Evolutionary conservation across 176 grass and related monocot genomes (phyloP), one percentile per base, ranked within the genome.

Genomic region (Aegilops bicornis): DNA sequence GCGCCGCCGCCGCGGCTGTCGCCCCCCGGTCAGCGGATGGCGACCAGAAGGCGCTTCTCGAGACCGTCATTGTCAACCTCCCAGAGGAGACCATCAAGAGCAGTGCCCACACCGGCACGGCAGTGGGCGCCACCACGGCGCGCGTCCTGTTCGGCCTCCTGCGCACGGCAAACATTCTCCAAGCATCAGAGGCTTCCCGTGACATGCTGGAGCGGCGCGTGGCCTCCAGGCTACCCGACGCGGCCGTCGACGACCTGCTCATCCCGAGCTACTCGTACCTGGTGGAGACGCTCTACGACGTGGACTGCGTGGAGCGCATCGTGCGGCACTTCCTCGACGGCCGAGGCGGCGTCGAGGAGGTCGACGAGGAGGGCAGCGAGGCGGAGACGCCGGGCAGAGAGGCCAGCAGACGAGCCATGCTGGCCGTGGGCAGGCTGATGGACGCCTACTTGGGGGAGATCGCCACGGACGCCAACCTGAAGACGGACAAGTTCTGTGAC

Each of bases 221-320:
- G 10, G 97, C 94, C 13, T 89, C 90, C 72, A 92, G 95, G 71
- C 83, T 97, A 2, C 92, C 95, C 10, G 84, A 93, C 69, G 94
- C 97, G 0, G 73, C 79, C 30, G 78, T 99, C 5, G 97, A 99
- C 61, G 97, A 99, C 88, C 89, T 99, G 78, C 84, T 99, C 61
- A 85, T 99, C 81, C 97, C 97, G 16, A 99, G 89, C 74, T 99
- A 99, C 85, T 99, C 97, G n/a, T 88, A 91, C 92, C 89, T 97
- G 9, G 92, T 94, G 52, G 97, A 97, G 85, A 99, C 97, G 86
- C 94, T 99, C 85, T 99, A 99, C 77, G 97, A 99, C 84, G 97
- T 99, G 31, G 94, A 97, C 54, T 97, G 92, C 79, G 90, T 99
- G 19, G 97, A 97, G 89, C 89, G 92, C 67, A 86, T 99, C 11